These are phyloP conservation scores for Debaryomycetaceae sp. DNA, from an alignment of 1,139 yeast species.

Conservation along the genomic window DNA sequence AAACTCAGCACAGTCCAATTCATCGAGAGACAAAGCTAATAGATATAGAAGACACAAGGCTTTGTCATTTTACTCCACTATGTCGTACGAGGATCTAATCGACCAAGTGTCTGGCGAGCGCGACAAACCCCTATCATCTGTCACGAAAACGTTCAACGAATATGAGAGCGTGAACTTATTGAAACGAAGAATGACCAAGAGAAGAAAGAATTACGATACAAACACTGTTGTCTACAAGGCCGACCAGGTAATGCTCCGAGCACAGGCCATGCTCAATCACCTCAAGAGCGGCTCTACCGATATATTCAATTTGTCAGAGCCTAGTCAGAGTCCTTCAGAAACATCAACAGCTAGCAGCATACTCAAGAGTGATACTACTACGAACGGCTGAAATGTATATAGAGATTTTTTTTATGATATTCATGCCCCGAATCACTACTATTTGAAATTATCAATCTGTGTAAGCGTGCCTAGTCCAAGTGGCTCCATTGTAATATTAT, in stretches of 20 bases:
- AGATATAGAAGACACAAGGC: conserved; percentile 31
- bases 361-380: not conserved
- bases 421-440: no score
- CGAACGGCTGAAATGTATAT: not conserved
- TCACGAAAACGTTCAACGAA: conserved; percentile 11
- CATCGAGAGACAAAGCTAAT: conserved; percentile 18
- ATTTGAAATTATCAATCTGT: no score
- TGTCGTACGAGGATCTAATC: conserved; percentile 23
- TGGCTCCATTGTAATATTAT: no score
- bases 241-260: conserved; percentile 33
- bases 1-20: conserved; percentile 16
- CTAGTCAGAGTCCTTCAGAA: not conserved
- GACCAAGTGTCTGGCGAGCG: not conserved
- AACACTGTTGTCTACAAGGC: conserved; percentile 12
- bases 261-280: conserved; percentile 42
- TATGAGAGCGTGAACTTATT: conserved; percentile 41
- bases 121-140: conserved; percentile 5
- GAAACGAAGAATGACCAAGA: conserved; percentile 36
- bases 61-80: conserved; percentile 32
- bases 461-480: no score
- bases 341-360: not conserved
- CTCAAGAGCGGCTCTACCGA: conserved; percentile 17
- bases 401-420: not conserved
- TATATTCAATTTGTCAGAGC: not conserved
- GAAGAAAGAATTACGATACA: conserved; percentile 20